phyloP scores from a whole-genome alignment of 176 grass and related monocot species.

The Chloris gayana region DNA sequence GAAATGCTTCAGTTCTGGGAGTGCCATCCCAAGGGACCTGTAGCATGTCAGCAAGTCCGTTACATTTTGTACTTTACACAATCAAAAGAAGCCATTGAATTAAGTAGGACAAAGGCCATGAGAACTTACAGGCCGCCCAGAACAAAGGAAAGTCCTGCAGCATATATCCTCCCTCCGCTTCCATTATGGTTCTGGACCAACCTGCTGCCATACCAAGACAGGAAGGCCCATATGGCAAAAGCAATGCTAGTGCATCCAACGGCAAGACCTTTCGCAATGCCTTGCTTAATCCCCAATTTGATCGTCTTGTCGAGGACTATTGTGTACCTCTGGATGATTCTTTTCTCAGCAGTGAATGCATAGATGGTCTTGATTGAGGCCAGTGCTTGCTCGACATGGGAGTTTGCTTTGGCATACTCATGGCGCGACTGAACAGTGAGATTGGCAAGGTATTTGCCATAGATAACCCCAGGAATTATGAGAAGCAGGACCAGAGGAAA shows the following conservation, averaged over 20 bases:
- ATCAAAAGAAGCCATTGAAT: constrained; percentile 13
- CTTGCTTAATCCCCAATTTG: constrained; percentile 85
- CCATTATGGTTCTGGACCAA: constrained; percentile 77
- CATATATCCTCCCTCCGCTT: constrained; percentile 91
- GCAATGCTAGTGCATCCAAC: constrained; percentile 79
- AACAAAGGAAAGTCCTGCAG: constrained; percentile 89
- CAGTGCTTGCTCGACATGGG: constrained; percentile 73
- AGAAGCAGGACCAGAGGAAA: constrained; percentile 77
- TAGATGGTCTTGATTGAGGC: constrained; percentile 84
- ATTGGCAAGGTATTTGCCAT: constrained; percentile 85
- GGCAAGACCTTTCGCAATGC: constrained; percentile 82
- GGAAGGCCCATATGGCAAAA: constrained; percentile 92
- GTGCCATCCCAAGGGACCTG: constrained; percentile 95
- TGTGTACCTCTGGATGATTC: constrained; percentile 69
- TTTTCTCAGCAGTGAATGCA: constrained; percentile 87
- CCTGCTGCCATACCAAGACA: constrained; percentile 84
- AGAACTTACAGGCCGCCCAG: constrained; percentile 84
- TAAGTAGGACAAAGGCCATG: background rate
- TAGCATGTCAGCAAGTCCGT: constrained; percentile 8
- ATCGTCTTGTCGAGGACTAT: constrained; percentile 68
- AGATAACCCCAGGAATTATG: constrained; percentile 87
- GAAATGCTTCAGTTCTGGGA: constrained; percentile 94
- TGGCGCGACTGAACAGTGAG: constrained; percentile 60
- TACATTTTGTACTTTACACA: constrained; percentile 12
- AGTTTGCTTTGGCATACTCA: constrained; percentile 70